Evolutionary conservation across 768 basidiomycete species (phyloP).

Genomic region (Hypsizygus marmoreus): DNA sequence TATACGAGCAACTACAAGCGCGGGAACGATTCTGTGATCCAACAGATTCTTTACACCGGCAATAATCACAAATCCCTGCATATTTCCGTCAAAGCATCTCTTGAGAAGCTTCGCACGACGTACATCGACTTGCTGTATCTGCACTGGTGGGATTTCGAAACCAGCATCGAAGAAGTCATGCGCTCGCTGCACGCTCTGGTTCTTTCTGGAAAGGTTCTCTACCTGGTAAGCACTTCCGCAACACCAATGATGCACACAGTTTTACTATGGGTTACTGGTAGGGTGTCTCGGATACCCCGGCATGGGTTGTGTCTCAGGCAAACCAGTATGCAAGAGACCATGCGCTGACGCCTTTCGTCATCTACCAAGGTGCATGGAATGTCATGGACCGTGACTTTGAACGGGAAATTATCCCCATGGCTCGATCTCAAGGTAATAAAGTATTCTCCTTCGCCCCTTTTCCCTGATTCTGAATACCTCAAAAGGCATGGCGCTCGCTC

Average conservation of each 20-base stretch:
- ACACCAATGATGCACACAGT: not conserved
- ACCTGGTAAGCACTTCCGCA: conserved; percentile 30
- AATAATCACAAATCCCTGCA: conserved; percentile 49
- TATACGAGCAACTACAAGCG: conserved; percentile 33
- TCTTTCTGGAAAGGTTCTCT: conserved; percentile 51
- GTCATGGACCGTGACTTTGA: conserved; percentile 44
- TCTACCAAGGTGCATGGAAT: conserved; percentile 50
- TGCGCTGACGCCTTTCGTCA: conserved; percentile 45
- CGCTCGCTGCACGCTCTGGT: conserved; percentile 54
- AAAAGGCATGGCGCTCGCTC: conserved; percentile 28
- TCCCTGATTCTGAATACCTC: conserved; percentile 28
- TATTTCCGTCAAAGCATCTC: conserved; percentile 40
- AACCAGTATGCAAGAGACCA: conserved; percentile 50
- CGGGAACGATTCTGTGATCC: conserved; percentile 21
- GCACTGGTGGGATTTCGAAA: conserved; percentile 56
- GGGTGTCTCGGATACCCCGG: conserved; percentile 40
- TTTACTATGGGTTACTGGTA: conserved; percentile 13
- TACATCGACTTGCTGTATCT: conserved; percentile 52
- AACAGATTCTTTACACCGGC: conserved; percentile 45
- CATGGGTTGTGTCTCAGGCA: conserved; percentile 44
- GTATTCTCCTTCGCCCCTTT: conserved; percentile 20
- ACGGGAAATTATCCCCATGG: conserved; percentile 49
- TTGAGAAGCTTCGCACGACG: conserved; percentile 47
- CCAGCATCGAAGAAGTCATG: conserved; percentile 60
- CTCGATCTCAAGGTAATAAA: conserved; percentile 33